Conservation (phyloP, 2,329 filamentous ascomycete species). For the Fusarium cyanostomum region DNA sequence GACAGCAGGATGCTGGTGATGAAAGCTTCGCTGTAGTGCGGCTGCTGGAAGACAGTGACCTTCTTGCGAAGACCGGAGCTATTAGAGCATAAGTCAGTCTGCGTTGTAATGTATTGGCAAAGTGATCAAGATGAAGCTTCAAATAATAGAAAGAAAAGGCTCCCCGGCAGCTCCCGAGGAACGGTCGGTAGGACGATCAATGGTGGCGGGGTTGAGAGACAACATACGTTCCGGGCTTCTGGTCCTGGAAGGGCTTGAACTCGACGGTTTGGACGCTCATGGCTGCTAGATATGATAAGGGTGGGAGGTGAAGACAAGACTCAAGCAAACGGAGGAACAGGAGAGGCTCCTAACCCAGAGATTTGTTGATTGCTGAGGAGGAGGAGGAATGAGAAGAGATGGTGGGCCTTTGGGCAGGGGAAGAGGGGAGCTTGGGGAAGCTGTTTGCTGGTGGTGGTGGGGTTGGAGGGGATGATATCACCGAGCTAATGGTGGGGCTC, state of each 20-base stretch:
- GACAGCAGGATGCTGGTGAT: slow-evolving; percentile 93
- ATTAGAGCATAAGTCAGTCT: slow-evolving; percentile 27
- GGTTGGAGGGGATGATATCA: slow-evolving; percentile 43
- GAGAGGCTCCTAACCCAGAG: not conserved
- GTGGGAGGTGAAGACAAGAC: slow-evolving; percentile 6
- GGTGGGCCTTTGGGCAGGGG: slow-evolving; percentile 18
- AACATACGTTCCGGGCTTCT: slow-evolving; percentile 99
- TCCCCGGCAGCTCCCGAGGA: slow-evolving; percentile 6
- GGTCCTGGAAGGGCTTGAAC: slow-evolving; percentile 88
- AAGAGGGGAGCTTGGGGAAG: slow-evolving; percentile 45
- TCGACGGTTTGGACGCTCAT: slow-evolving; percentile 83
- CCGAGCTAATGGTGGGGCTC: slow-evolving; percentile 42
- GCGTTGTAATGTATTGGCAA: not conserved
- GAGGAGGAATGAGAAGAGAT: slow-evolving; percentile 18
- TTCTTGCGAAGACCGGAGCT: slow-evolving; percentile 99
- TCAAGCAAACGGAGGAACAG: slow-evolving; percentile 5
- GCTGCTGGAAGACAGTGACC: slow-evolving; percentile 96
- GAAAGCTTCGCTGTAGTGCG: slow-evolving; percentile 96
- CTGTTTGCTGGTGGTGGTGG: slow-evolving; percentile 38
- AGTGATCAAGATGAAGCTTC: not conserved
- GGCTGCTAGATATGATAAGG: slow-evolving; percentile 43
- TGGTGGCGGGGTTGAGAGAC: slow-evolving; percentile 19
- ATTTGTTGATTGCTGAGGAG: slow-evolving; percentile 34
- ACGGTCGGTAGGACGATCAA: slow-evolving; percentile 6
- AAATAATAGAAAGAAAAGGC: not conserved